Percentiles rank a stretch among this genome's conserved stretches.
Evolutionary conservation across 1,139 yeast genomes (phyloP).

Genomic region (Saccharomyces pastorianus): DNA sequence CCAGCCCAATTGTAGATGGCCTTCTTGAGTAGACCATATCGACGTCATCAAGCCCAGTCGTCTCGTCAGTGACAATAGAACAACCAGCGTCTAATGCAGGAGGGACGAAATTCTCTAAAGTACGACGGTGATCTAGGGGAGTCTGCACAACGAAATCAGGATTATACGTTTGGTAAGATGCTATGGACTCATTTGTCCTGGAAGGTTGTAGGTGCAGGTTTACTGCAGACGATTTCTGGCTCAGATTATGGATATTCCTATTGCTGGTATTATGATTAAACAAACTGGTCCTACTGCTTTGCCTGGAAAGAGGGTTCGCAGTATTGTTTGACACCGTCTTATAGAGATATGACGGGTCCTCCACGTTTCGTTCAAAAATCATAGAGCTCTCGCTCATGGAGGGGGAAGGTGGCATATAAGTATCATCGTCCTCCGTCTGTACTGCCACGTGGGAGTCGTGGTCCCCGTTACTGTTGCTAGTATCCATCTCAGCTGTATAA

Average conservation of each 20-base stretch:
- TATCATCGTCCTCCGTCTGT: neutral
- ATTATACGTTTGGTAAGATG: neutral
- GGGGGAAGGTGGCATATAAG: neutral
- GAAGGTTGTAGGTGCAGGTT: neutral
- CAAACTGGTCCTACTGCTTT: slow-evolving; percentile 6
- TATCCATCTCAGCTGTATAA: neutral
- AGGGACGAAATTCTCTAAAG: slow-evolving; percentile 63
- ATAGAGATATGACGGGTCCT: slow-evolving; percentile 36
- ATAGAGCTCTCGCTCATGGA: slow-evolving; percentile 14
- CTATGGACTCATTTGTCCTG: neutral
- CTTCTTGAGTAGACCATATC: slow-evolving; percentile 66
- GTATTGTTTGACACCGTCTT: slow-evolving; percentile 1
- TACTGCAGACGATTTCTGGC: neutral
- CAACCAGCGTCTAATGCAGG: slow-evolving; percentile 81
- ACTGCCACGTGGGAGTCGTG: neutral
- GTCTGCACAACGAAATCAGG: slow-evolving; percentile 3
- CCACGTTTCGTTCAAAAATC: slow-evolving; percentile 60
- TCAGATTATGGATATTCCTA: neutral
- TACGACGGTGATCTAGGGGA: slow-evolving; percentile 36
- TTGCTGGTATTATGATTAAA: slow-evolving; percentile 1
- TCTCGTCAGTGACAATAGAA: slow-evolving; percentile 48
- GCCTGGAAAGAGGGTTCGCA: slow-evolving; percentile 7
- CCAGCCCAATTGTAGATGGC: slow-evolving; percentile 51
- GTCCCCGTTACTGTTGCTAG: neutral
- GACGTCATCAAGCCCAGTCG: slow-evolving; percentile 56